phyloP scores from a whole-genome alignment of 192 early-diverging fungal species.

The Coemansia sp. region DNA sequence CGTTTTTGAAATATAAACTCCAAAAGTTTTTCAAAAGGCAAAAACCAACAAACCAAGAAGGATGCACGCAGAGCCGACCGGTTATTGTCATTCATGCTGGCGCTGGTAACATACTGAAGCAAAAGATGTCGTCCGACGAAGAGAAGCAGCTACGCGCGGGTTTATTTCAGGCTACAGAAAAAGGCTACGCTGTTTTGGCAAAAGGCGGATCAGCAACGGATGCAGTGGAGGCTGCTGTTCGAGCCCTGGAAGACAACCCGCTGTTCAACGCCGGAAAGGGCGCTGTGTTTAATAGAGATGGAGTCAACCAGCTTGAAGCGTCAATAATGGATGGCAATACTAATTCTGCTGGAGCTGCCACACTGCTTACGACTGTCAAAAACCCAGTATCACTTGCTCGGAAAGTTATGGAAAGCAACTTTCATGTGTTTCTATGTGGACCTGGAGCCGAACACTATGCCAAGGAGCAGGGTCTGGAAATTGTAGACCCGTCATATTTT shows the following conservation, averaged over 20 bases:
- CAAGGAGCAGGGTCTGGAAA: slow-evolving; percentile 19
- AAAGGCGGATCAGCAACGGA: slow-evolving; percentile 27
- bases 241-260: slow-evolving; percentile 40
- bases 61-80: not conserved
- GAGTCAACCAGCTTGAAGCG: slow-evolving; percentile 37
- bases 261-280: slow-evolving; percentile 41
- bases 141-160: slow-evolving; percentile 25
- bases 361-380: slow-evolving; percentile 31
- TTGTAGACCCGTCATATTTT: slow-evolving; percentile 33
- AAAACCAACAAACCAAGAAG: not conserved
- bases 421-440: slow-evolving; percentile 30
- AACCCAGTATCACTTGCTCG: slow-evolving; percentile 40
- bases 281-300: slow-evolving; percentile 30
- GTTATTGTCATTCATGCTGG: slow-evolving; percentile 39
- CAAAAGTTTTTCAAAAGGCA: no score
- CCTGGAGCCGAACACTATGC: slow-evolving; percentile 34
- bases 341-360: slow-evolving; percentile 38
- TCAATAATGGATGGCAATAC: slow-evolving; percentile 28
- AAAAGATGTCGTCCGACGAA: slow-evolving; percentile 24
- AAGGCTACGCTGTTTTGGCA: slow-evolving; percentile 22
- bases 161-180: slow-evolving; percentile 14
- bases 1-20: not conserved
- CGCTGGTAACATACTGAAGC: slow-evolving; percentile 23
- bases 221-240: slow-evolving; percentile 48
- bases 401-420: slow-evolving; percentile 34